Evolutionary conservation across 164 flowering plant genomes (phyloP), one percentile per base, ranked within the genome.

Genomic region (Piper longum): DNA sequence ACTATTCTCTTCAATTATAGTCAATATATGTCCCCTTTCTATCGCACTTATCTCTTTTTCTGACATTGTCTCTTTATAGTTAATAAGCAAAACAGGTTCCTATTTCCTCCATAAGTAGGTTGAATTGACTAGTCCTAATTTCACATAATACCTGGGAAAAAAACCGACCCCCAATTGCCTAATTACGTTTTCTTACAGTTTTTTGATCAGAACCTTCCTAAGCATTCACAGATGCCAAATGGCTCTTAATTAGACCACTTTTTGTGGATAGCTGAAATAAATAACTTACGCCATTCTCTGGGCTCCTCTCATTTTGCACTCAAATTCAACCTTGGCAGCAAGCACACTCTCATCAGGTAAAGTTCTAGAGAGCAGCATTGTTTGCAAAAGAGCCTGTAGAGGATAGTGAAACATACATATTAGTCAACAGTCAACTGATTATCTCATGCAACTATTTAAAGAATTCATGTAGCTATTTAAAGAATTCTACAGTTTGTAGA

Each of bases 201-300:
- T 44, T 44, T 9, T 44, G 2, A 9, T 44, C 11, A 44, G 11
- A 9, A 5, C 48, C 11, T 9, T 9, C 48, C 6, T 44, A 5
- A 44, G 11, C 11, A 9, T 9, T 44, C 48, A 44, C 48, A 44
- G 11, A 44, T 2, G 6, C 6, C 42, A 56, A 11, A 59, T 11
- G 16, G 48, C n/a, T 64, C 36, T 26, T 26, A 26, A 26, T 26
- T 26, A 26, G 36, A 26, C 36, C 36, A 26, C 36, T 51, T 12
- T 5, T 26, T 48, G 54, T 4, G 9, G n/a, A 16, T 54, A 19
- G n/a, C 55, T 56, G 56, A 39, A 67, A 18, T 54, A 43, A 71
- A 70, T 67, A 54, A 63, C 91, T 87, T 81, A 89, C 98, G 93
- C 95, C 96, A 89, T 89, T 78, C 91, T 81, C 75, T 92, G 93